Base-by-base conservation (phyloP, 805 yeast species). In the Lipomyces japonicus region DNA sequence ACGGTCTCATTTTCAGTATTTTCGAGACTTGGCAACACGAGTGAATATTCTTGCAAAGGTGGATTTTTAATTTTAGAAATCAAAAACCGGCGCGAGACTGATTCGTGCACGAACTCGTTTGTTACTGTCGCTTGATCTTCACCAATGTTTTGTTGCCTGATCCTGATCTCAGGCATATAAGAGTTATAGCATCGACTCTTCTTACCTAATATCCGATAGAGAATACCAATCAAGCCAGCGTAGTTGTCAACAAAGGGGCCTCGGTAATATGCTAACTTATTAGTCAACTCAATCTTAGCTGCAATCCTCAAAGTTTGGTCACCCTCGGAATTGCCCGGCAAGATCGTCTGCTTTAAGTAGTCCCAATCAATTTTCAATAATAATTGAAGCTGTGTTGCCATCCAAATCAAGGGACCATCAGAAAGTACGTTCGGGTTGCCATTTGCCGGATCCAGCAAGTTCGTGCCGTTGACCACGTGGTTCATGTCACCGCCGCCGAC, bases 331-430 rank as follows among this genome's bases (percentile, higher is more conserved):
- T 34, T 34, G 16, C 37, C 37, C 23, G 39, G 39, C 19, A 19
- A 23, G 6, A 36, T 36, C 10, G 4, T 19, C 7, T 36, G 39
- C 19, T 12, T 9, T 4, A 12, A 5, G 16, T 36, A 36, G 12
- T 16, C 32, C 31, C 28, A 16, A n/a, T 19, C 16, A 14, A 12
- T 23, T 34, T 6, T 6, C 16, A 34, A 34, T 19, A 34, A 34
- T 12, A 6, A 6, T 7, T 19, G 37, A 12, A 34, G n/a, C 37
- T 34, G 37, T 12, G 37, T 34, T 7, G 37, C 37, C 56, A 52
- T 52, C 56, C 56, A 52, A 21, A 49, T 52, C 39, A 52, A 24
- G 3, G 54, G 22, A 4, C 53, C 56, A 19, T 52, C 56, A 1
- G 55, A 44, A n/a, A 52, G 46, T 7, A 39, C 46, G 39, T 42